phyloP scores from a whole-genome alignment of 345 rosid species.

The Noccaea bulbosa region DNA sequence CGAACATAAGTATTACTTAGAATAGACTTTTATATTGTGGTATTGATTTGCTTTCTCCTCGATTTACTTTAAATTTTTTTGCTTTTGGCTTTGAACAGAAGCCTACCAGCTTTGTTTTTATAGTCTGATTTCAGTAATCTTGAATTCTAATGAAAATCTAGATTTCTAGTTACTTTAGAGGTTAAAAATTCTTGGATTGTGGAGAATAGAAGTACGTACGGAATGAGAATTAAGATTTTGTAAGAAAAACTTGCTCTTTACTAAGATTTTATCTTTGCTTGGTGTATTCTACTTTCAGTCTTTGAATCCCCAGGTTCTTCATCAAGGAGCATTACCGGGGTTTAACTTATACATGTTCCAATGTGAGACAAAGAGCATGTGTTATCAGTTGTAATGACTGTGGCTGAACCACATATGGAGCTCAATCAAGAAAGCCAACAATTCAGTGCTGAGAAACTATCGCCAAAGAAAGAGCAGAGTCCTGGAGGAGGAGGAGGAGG shows the following conservation, averaged over 20 bases:
- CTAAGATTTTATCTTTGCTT: constrained; percentile 11
- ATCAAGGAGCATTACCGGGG: neutral
- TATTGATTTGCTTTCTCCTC: neutral
- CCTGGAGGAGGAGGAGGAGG: constrained; percentile 36
- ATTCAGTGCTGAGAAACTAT: constrained; percentile 30
- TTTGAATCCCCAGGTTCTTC: constrained; percentile 28
- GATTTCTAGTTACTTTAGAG: neutral
- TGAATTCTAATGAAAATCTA: neutral
- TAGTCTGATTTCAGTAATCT: neutral
- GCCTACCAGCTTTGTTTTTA: constrained; percentile 1
- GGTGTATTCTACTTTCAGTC: constrained; percentile 3
- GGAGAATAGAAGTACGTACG: neutral
- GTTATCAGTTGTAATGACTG: constrained; percentile 41
- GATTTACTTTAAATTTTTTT: neutral
- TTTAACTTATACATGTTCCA: constrained; percentile 13
- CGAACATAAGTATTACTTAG: neutral
- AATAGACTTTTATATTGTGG: neutral
- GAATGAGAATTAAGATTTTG: neutral
- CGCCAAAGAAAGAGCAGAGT: constrained; percentile 46
- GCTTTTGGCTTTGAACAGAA: neutral
- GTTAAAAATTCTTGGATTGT: neutral
- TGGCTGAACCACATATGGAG: constrained; percentile 49
- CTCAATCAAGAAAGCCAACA: constrained; percentile 44
- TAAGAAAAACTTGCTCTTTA: neutral
- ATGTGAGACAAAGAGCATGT: constrained; percentile 36